Conservation (phyloP, 352 stramenopile genomes). For the Lagenidium sp. region DNA sequence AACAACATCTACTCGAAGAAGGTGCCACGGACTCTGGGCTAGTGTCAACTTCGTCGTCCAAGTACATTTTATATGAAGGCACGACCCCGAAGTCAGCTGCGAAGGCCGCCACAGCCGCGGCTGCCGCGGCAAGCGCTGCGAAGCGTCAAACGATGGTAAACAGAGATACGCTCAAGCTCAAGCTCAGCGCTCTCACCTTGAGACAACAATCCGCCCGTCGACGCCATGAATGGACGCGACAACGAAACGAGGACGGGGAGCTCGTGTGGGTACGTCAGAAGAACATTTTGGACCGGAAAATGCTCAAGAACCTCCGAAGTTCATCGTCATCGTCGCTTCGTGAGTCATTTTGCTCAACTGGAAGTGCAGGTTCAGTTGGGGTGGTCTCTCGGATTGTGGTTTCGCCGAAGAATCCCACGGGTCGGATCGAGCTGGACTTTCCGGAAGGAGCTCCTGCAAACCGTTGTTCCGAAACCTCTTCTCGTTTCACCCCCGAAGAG, state of each 20-base stretch:
- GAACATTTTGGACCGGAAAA: slow-evolving; percentile 59
- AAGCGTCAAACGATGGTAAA: slow-evolving; percentile 28
- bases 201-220: slow-evolving; percentile 77
- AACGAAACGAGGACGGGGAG: slow-evolving; percentile 63
- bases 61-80: slow-evolving; percentile 68
- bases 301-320: slow-evolving; percentile 50
- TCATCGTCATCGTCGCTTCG: slow-evolving; percentile 50
- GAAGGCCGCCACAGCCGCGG: slow-evolving; percentile 26
- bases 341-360: slow-evolving; percentile 57
- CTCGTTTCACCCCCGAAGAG: slow-evolving; percentile 59
- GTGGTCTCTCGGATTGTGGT: slow-evolving; percentile 70
- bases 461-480: slow-evolving; percentile 39
- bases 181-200: slow-evolving; percentile 70
- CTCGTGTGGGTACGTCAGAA: slow-evolving; percentile 84
- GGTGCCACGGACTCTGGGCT: slow-evolving; percentile 24
- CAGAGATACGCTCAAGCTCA: slow-evolving; percentile 61
- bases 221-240: slow-evolving; percentile 76
- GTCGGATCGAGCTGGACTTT: slow-evolving; percentile 60
- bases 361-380: slow-evolving; percentile 52
- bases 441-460: slow-evolving; percentile 49
- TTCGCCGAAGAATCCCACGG: slow-evolving; percentile 65
- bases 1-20: slow-evolving; percentile 17
- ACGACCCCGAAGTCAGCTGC: slow-evolving; percentile 41
- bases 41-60: slow-evolving; percentile 31
- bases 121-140: slow-evolving; percentile 11